A percentile compares a stretch with the other conserved stretches of the same genome.
Conservation (phyloP, 2,329 filamentous ascomycete species). For the Chrysoporthe puriensis region DNA sequence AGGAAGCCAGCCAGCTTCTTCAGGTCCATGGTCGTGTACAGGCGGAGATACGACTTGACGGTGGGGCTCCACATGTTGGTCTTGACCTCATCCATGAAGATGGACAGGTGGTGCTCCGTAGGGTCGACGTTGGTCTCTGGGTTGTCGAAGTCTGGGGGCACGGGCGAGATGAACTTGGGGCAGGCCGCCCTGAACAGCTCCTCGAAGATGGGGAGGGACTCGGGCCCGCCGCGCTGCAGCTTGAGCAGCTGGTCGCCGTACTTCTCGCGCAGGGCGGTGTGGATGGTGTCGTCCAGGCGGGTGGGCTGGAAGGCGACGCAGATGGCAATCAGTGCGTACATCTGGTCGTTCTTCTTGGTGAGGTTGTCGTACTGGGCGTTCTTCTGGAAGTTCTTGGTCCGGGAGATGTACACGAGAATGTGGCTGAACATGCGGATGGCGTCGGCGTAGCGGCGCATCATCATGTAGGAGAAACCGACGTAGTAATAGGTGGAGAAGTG, state of each 20-base stretch:
- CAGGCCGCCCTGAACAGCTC: conserved; percentile 97
- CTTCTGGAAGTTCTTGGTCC: conserved; percentile 99
- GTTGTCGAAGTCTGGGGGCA: conserved; percentile 96
- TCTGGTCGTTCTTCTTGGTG: conserved; percentile 99
- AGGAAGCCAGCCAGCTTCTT: conserved; percentile 98
- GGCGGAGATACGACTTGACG: conserved; percentile 96
- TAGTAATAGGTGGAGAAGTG: conserved; percentile 99
- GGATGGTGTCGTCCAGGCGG: conserved; percentile 96
- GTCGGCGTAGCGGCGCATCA: conserved; percentile 99
- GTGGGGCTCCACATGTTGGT: conserved; percentile 98
- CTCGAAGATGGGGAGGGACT: conserved; percentile 95
- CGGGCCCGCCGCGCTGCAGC: conserved; percentile 93
- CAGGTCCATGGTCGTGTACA: conserved; percentile 99
- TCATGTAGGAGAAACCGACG: conserved; percentile 99
- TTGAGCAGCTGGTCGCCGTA: conserved; percentile 98
- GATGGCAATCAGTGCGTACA: conserved; percentile 98
- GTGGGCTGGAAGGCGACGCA: conserved; percentile 98
- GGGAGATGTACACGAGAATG: conserved; percentile 97
- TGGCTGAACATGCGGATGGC: conserved; percentile 99
- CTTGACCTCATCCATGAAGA: conserved; percentile 99
- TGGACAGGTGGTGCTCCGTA: conserved; percentile 91
- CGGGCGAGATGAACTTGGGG: conserved; percentile 99
- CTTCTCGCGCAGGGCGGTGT: conserved; percentile 97
- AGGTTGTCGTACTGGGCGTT: conserved; percentile 97
- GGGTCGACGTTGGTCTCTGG: conserved; percentile 95